Evolutionary conservation across 352 stramenopile genomes (phyloP).

Genomic region (Globisporangium alternatum): DNA sequence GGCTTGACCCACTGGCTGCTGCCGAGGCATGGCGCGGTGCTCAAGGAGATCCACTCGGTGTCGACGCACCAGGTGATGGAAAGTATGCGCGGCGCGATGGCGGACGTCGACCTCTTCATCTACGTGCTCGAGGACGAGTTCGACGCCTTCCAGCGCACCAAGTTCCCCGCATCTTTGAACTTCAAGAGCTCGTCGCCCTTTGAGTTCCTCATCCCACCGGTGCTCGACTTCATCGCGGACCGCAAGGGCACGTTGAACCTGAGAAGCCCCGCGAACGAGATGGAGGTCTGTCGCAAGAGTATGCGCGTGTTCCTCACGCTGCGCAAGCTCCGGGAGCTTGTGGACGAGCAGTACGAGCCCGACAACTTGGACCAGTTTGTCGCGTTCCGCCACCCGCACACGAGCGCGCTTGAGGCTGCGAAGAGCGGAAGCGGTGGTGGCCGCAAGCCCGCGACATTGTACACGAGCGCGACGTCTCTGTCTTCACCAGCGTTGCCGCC

Average conservation of each 20-base stretch:
- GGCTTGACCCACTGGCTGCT: conserved; percentile 18
- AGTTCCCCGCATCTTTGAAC: conserved; percentile 49
- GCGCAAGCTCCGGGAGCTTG: conserved; percentile 45
- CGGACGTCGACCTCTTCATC: conserved; percentile 77
- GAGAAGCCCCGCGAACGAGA: conserved; percentile 56
- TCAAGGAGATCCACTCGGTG: conserved; percentile 62
- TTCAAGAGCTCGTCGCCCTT: conserved; percentile 66
- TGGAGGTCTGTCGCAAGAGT: conserved; percentile 67
- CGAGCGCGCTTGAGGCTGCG: conserved; percentile 33
- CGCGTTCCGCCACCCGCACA: conserved; percentile 57
- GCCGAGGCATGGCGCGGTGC: conserved; percentile 25
- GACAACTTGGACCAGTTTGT: conserved; percentile 58
- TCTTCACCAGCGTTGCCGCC: not conserved
- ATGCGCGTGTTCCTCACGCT: conserved; percentile 70
- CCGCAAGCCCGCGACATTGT: not conserved
- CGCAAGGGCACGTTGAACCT: conserved; percentile 37
- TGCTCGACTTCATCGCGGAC: conserved; percentile 16
- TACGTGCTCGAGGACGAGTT: conserved; percentile 80
- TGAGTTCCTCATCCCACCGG: conserved; percentile 60
- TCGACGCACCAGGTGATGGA: conserved; percentile 76
- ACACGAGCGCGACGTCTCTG: not conserved
- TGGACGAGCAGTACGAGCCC: conserved; percentile 40
- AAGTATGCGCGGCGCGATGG: conserved; percentile 78
- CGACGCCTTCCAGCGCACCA: conserved; percentile 35
- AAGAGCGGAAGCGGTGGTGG: conserved; percentile 4